These are phyloP conservation scores for Gynochthodes officinalis DNA, from an alignment of 257 asterid species.

Conservation along the genomic window DNA sequence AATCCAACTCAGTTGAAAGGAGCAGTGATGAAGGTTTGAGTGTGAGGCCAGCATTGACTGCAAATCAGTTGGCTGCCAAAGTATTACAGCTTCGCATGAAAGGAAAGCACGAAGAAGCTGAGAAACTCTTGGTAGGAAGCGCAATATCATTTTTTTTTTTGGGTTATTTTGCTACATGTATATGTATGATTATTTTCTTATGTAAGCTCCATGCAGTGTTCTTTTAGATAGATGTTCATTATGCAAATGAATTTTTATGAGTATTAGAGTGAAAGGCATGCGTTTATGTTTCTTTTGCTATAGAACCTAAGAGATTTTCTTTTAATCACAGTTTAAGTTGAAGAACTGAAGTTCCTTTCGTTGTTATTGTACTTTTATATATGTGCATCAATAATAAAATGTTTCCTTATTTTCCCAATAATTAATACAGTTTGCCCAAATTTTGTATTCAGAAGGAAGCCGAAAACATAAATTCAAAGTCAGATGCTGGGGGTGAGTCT, in stretches of 20 bases:
- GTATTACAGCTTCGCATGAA: constrained; percentile 91
- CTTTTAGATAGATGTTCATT: not conserved
- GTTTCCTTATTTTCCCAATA: too few species aligned
- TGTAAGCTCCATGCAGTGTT: not conserved
- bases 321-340: not conserved
- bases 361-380: not conserved
- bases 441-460: constrained; percentile 59
- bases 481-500: constrained; percentile 33
- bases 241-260: not conserved
- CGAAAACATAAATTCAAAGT: constrained; percentile 45
- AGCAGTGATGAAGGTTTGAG: constrained; percentile 35
- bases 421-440: constrained; percentile 20
- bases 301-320: not conserved
- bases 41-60: constrained; percentile 50
- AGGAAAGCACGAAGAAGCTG: constrained; percentile 93
- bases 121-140: constrained; percentile 62
- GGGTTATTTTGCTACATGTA: not conserved
- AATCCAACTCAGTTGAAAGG: constrained; percentile 27
- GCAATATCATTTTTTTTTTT: not conserved
- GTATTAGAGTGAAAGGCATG: not conserved
- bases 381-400: not conserved
- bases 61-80: constrained; percentile 95
- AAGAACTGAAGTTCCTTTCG: not conserved
- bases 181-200: not conserved
- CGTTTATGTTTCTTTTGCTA: not conserved